Conservation (phyloP, 768 basidiomycete species). For the Amyloporia xantha region DNA sequence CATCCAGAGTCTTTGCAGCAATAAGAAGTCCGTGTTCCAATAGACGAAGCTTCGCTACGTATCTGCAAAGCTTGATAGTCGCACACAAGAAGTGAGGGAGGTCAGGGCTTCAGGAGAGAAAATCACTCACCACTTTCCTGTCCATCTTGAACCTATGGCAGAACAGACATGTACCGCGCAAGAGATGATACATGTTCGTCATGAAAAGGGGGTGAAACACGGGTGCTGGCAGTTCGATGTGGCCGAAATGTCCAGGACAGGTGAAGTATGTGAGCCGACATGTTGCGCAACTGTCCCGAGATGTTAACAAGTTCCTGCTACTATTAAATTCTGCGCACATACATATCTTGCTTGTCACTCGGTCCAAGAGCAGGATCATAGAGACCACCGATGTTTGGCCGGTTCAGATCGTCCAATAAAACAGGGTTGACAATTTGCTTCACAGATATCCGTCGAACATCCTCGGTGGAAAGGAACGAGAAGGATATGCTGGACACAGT, state of each 20-base stretch:
- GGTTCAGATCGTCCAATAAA: conserved; percentile 88
- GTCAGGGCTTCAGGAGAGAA: conserved; percentile 10
- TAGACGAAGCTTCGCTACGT: conserved; percentile 77
- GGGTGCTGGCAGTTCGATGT: conserved; percentile 92
- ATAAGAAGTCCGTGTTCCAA: conserved; percentile 86
- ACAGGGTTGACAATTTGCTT: conserved; percentile 93
- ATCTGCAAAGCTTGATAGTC: conserved; percentile 62
- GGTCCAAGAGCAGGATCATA: conserved; percentile 97
- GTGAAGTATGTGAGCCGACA: conserved; percentile 89
- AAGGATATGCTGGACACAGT: conserved; percentile 83
- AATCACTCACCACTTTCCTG: conserved; percentile 53
- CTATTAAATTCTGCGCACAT: conserved; percentile 27
- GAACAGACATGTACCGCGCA: conserved; percentile 86
- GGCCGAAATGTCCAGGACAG: conserved; percentile 97
- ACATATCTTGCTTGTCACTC: conserved; percentile 86
- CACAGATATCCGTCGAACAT: conserved; percentile 92
- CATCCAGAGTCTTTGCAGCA: conserved; percentile 72
- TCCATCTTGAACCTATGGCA: conserved; percentile 89
- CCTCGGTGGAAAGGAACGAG: conserved; percentile 83
- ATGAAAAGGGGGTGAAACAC: conserved; percentile 97
- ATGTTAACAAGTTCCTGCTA: conserved; percentile 8
- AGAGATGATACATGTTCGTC: conserved; percentile 78
- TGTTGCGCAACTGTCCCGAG: conserved; percentile 70
- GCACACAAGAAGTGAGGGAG: neutral
- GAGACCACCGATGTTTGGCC: conserved; percentile 86